Base-by-base conservation (phyloP, 2,329 filamentous ascomycete genomes). In the Hawksworthiomyces lignivorus region DNA sequence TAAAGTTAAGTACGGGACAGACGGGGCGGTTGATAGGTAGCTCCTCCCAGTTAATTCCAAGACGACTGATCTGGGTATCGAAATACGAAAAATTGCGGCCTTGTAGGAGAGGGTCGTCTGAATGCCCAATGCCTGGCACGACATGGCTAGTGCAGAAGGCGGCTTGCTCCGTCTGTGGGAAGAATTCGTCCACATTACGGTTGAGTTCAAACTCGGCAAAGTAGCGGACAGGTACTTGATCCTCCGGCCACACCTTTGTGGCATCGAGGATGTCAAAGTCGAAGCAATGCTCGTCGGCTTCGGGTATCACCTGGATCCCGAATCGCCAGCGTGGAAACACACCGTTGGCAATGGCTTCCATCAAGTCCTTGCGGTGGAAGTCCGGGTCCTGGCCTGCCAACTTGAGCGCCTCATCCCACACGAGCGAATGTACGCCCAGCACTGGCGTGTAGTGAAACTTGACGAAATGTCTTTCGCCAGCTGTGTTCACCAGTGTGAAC, bases 241-340 rank as follows among this genome's bases (percentile, higher is more conserved):
- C 82, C 56, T 92, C 84, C 0, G 86, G 87, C 85, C 86, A 92
- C 20, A 90, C 62, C 64, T 94, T 92, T 28, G 87, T 94, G 1
- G 86, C 81, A 51, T 94, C 87, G 2, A 94, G 73, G 22, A 90
- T 82, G 53, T 92, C 87, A 47, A 92, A 90, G 7, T 90, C 86
- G 47, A 90, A 94, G 14, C 85, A 76, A 48, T 90, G 70, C 56
- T 86, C 76, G 36, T 80, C 72, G 8, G 70, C 71, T 49, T 90
- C 85, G 0, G 82, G 75, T 18, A 92, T 74, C 4, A 80, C 70
- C 55, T 94, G 87, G n/a, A 94, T 80, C 32, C 83, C 84, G 45
- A 92, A 86, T 54, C 83, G 82, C 84, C 84, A 92, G 54, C 79
- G 83, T 8, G 85, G 84, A 52, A 71, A 88, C 0, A 71, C 69